phyloP scores from a whole-genome alignment of 768 basidiomycete genomes.

The Guyanaporus albipodus region DNA sequence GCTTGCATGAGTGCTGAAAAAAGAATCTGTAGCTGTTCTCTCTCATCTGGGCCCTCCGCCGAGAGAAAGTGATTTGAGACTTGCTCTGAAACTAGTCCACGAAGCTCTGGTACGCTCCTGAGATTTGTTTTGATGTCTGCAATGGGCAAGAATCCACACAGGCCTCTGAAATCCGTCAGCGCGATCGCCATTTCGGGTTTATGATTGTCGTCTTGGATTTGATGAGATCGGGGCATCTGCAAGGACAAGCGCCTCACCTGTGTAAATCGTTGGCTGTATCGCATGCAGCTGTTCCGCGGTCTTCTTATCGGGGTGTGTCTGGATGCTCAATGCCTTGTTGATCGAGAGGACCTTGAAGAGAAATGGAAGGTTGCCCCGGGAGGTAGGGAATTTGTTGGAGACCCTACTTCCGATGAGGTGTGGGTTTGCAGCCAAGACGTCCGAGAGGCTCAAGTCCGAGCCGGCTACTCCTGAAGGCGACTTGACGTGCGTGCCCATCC shows the following conservation, averaged over 20 bases:
- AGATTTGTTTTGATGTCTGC: conserved; percentile 66
- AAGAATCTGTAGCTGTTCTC: conserved; percentile 60
- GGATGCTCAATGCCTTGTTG: conserved; percentile 84
- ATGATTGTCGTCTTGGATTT: conserved; percentile 79
- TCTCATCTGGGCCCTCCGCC: conserved; percentile 33
- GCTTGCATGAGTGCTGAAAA: conserved; percentile 87
- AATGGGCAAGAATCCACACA: conserved; percentile 92
- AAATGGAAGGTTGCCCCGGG: conserved; percentile 76
- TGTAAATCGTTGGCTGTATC: conserved; percentile 80
- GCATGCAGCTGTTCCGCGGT: conserved; percentile 69
- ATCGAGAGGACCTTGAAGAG: conserved; percentile 92
- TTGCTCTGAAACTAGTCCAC: conserved; percentile 58
- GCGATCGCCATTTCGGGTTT: conserved; percentile 99
- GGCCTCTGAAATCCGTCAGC: conserved; percentile 80
- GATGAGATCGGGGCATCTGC: conserved; percentile 6
- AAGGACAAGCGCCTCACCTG: conserved; percentile 50
- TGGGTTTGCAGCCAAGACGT: conserved; percentile 62
- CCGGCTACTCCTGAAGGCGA: conserved; percentile 56
- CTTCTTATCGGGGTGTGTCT: conserved; percentile 86
- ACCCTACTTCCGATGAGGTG: conserved; percentile 64
- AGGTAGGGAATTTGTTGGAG: conserved; percentile 49
- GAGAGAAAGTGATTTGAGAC: conserved; percentile 51
- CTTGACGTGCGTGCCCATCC: conserved; percentile 97
- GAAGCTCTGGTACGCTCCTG: conserved; percentile 68
- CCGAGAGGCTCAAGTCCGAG: conserved; percentile 46